phyloP scores from a whole-genome alignment of 345 rosid genomes.

The Eucalyptus polyanthemos region DNA sequence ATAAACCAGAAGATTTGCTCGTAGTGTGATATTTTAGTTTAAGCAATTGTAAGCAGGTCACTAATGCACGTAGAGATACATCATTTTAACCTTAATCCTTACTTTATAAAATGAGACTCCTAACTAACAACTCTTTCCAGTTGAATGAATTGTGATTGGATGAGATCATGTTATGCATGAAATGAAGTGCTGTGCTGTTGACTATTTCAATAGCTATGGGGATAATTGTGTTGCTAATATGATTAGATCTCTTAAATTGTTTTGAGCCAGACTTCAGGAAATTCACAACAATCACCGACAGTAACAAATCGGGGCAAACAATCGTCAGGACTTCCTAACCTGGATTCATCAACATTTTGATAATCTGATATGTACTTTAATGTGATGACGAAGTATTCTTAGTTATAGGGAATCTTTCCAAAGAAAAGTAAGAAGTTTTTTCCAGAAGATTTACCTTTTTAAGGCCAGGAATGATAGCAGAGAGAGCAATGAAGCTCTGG shows the following conservation, averaged over 20 bases:
- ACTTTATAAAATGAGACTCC: neutral
- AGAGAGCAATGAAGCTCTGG: conserved; percentile 61
- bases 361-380: too few species aligned
- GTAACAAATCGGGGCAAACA: too few species aligned
- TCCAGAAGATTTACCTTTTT: conserved; percentile 26
- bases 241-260: too few species aligned
- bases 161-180: neutral
- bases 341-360: too few species aligned
- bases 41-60: neutral
- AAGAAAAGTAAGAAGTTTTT: neutral
- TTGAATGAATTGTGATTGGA: neutral
- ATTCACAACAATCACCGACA: too few species aligned
- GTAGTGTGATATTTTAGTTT: neutral
- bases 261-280: too few species aligned
- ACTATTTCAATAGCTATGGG: neutral
- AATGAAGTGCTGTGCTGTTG: neutral
- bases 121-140: neutral
- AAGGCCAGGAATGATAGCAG: conserved; percentile 63
- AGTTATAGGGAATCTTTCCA: neutral
- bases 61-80: neutral
- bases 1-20: neutral
- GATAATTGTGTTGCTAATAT: too few species aligned
- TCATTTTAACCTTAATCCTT: neutral
- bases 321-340: too few species aligned
- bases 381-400: neutral